These are phyloP conservation scores for Biscutella laevigata DNA, from an alignment of 441 rosid genomes.

Conservation along the genomic window DNA sequence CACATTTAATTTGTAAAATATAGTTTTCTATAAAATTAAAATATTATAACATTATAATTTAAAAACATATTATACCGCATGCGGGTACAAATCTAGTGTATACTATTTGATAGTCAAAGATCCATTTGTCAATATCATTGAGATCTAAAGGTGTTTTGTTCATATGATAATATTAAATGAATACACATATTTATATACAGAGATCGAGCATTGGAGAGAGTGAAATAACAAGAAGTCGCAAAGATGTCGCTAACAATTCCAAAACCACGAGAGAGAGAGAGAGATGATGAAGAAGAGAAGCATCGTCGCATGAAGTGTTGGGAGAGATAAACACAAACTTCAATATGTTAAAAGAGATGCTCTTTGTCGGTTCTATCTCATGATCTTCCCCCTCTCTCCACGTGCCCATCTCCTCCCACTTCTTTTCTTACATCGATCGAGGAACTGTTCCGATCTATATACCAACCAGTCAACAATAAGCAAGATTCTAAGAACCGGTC, in stretches of 20 bases:
- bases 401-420: conserved; percentile 23
- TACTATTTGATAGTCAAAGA: conserved; percentile 13
- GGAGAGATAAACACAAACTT: conserved; percentile 23
- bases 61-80: no score
- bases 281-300: conserved; percentile 17
- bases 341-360: conserved; percentile 24
- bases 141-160: not conserved
- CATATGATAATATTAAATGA: no score
- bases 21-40: no score
- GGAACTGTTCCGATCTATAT: not conserved
- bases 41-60: no score
- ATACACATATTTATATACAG: not conserved
- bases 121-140: conserved; percentile 7
- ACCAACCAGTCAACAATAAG: not conserved
- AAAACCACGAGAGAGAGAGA: conserved; percentile 17
- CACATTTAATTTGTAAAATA: no score
- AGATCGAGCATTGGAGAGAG: conserved; percentile 19
- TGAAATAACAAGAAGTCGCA: conserved; percentile 15
- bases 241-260: conserved; percentile 26
- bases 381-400: conserved; percentile 13
- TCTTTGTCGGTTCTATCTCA: conserved; percentile 23
- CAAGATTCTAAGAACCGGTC: not conserved
- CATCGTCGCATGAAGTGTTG: conserved; percentile 19
- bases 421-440: conserved; percentile 4
- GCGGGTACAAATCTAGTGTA: no score